Percentiles rank a stretch among this genome's conserved stretches.
Conservation (phyloP, 371 early-diverging fungal genomes). For the Mucor lusitanicus region DNA sequence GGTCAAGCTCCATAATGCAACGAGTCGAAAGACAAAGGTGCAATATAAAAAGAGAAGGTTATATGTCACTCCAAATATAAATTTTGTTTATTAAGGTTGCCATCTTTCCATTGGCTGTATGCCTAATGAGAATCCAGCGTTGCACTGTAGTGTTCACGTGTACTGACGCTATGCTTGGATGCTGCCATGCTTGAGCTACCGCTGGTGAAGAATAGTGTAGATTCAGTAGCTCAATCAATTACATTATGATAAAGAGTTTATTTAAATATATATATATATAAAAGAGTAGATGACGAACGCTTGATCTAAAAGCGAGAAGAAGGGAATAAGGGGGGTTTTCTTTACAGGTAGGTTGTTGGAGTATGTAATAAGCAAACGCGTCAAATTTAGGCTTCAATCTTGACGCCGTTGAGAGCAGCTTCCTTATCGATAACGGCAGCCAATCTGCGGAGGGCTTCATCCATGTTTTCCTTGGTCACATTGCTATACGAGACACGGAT, state of each 20-base stretch:
- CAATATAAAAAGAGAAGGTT: not conserved
- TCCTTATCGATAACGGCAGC: slow-evolving; percentile 40
- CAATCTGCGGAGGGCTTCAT: slow-evolving; percentile 61
- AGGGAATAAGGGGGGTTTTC: not conserved
- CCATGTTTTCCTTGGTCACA: slow-evolving; percentile 65
- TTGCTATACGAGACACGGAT: slow-evolving; percentile 69
- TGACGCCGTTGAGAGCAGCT: slow-evolving; percentile 11
- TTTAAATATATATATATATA: too few species aligned
- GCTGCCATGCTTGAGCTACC: not conserved
- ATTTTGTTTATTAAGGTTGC: not conserved
- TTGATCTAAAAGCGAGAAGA: not conserved
- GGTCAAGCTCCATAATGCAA: not conserved
- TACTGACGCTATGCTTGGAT: not conserved
- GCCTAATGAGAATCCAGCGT: not conserved
- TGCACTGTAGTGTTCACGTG: not conserved
- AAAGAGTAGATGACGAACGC: not conserved
- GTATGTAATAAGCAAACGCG: not conserved
- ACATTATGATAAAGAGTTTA: too few species aligned
- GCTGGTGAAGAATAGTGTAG: too few species aligned
- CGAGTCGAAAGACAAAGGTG: not conserved
- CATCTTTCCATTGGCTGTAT: not conserved
- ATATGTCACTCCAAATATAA: not conserved
- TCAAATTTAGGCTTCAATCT: not conserved
- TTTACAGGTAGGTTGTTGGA: not conserved
- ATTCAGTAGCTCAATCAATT: too few species aligned